Conservation (phyloP, 2,329 filamentous ascomycete species). For the Colletotrichum gloeosporioides region DNA sequence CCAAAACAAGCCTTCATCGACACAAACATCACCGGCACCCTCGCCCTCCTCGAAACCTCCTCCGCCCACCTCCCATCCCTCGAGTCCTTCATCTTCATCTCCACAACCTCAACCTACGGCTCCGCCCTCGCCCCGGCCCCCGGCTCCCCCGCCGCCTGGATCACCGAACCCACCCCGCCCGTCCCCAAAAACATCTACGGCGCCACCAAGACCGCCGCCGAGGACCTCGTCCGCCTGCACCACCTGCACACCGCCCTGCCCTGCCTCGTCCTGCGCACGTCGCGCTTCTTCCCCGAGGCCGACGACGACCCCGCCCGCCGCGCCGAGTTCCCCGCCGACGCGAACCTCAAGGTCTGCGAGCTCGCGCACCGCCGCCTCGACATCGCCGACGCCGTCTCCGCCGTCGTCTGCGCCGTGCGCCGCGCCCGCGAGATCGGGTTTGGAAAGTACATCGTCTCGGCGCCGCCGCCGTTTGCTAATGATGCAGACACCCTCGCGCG, state of each 20-base stretch:
- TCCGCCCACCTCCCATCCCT: slow-evolving; percentile 27
- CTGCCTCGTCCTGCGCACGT: slow-evolving; percentile 48
- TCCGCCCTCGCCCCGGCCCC: slow-evolving; percentile 39
- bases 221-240: slow-evolving; percentile 50
- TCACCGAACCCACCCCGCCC: slow-evolving; percentile 44
- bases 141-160: slow-evolving; percentile 46
- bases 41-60: slow-evolving; percentile 46
- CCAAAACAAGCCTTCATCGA: slow-evolving; percentile 47
- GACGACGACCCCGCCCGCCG: slow-evolving; percentile 50
- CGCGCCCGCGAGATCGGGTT: slow-evolving; percentile 36
- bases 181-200: slow-evolving; percentile 55
- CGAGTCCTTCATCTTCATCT: slow-evolving; percentile 48
- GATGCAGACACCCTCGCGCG: slow-evolving; percentile 32
- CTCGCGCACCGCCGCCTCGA: slow-evolving; percentile 50
- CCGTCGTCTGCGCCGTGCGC: slow-evolving; percentile 43
- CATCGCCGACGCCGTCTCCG: slow-evolving; percentile 47
- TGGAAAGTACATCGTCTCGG: slow-evolving; percentile 48
- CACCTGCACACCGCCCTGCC: slow-evolving; percentile 48
- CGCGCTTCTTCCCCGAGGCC: slow-evolving; percentile 53
- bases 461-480: slow-evolving; percentile 43
- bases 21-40: slow-evolving; percentile 50
- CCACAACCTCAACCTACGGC: slow-evolving; percentile 52
- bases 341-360: slow-evolving; percentile 53
- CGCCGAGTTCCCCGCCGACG: slow-evolving; percentile 32
- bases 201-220: slow-evolving; percentile 52